A percentile compares a stretch with the other conserved stretches of the same genome.
Evolutionary conservation across 768 basidiomycete genomes (phyloP).

Genomic region (Leccinum variicolor): DNA sequence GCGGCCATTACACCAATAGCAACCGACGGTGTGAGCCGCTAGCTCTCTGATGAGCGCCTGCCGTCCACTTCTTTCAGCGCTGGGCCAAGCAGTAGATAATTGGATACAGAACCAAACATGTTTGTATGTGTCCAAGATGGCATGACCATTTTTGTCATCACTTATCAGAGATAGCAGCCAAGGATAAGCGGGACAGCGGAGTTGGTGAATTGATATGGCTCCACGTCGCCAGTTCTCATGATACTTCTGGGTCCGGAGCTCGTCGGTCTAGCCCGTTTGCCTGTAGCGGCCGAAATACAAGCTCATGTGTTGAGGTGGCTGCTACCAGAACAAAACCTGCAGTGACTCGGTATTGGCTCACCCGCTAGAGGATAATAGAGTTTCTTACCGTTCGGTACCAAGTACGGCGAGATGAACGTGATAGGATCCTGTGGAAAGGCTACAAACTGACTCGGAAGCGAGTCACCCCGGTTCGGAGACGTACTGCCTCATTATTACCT

Average conservation of each 20-base stretch:
- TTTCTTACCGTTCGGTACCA: too few species aligned
- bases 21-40: not conserved
- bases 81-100: not conserved
- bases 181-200: not conserved
- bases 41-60: not conserved
- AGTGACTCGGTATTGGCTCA: not conserved
- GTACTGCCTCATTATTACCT: constrained; percentile 17
- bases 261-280: not conserved
- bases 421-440: constrained; percentile 9
- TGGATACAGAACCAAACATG: not conserved
- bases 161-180: not conserved
- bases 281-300: not conserved
- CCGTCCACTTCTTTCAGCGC: not conserved
- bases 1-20: not conserved
- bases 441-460: constrained; percentile 11
- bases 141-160: not conserved
- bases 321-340: not conserved
- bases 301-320: not conserved
- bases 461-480: constrained; percentile 7
- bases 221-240: not conserved
- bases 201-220: not conserved
- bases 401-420: not conserved
- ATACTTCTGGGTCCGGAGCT: not conserved
- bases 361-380: not conserved
- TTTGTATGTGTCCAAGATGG: not conserved